Evolutionary conservation across 2,329 filamentous ascomycete genomes (phyloP), one percentile per base, ranked within the genome.

Genomic region (Pseudogymnoascus sp.): DNA sequence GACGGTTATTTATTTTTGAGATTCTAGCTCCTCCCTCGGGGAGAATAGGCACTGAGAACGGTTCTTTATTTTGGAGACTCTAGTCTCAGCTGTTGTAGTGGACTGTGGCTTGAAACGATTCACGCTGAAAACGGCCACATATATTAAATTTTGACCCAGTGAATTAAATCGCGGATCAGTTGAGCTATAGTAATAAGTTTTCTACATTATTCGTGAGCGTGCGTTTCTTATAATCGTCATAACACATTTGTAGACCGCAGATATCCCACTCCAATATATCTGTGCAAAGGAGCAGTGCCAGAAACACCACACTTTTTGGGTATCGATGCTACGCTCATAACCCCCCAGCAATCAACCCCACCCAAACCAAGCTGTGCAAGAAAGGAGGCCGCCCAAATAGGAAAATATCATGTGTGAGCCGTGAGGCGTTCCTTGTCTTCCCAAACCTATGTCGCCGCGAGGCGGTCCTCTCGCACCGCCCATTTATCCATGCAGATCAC

Each of bases 371-470:
- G 69, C 71, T 70, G 74, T 73, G 73, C 73, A 73, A 69, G 73
- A 75, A 74, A 73, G 71, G 69, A 69, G 68, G 70, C 71, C 70
- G 67, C 74, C 73, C 75, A 56, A 56, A 56, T 56, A 56, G 5
- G 50, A 56, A 56, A 56, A 56, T 56, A 56, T 56, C 50, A 56
- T 56, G 50, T 75, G 64, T 70, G 70, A 74, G 73, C 74, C 74
- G 74, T 72, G 74, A 74, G 74, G 73, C 74, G 67, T 69, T 68
- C 69, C 62, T 67, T 64, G 72, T 69, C 73, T 69, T 65, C 44
- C 62, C 63, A 63, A 53, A 25, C 34, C 42, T 59, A 42, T 59
- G 16, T 14, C 6, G 50, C 31, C 38, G 38, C 36, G 38, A 56
- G 28, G 31, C n/a, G 21, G 40, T 37, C 31, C 5, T 56, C 40